Evolutionary conservation across 768 basidiomycete species (phyloP), one percentile per base, ranked within the genome.

Genomic region (Gyrodon lividus): DNA sequence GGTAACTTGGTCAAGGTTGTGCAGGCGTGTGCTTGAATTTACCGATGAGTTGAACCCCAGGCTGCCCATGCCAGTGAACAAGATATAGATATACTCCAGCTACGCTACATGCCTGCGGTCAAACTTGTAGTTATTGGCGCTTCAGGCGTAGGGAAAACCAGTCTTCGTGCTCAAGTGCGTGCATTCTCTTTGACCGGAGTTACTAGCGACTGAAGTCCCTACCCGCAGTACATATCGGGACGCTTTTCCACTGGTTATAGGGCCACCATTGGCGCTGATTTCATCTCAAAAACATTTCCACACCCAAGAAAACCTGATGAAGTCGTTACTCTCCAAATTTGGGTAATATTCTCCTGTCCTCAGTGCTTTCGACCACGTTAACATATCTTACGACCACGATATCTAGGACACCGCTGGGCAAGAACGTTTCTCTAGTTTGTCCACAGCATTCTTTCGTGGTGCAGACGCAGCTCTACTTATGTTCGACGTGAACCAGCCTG

Each of bases 221-320:
- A 20, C 47, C n/a, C 34, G 24, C 58, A 92, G 83, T 93, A 87
- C 64, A 83, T 91, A 58, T 83, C 86, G 9, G 82, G 84, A 23
- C 79, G 78, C 12, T 93, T 92, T 68, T 83, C 86, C 4, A 80
- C 78, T 3, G 82, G 83, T 9, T 93, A 93, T 67, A 76, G 88
- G 43, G 86, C 91, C 1, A 94, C 92, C 3, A 92, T 95, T 37
- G 92, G 91, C 17, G 84, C 87, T n/a, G 91, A 94, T 69, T 94
- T 93, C 51, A 88, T 92, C 44, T 78, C 83, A 0, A 92, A 91
- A 66, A 81, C 80, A 0, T 60, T 92, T 10, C 80, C 83, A 0
- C 81, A 89, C 61, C 80, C 84, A 38, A 75, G 60, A 4, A 71
- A 74, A 14, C 72, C 77, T 37, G 78, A 73, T 6, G 79, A 88